Percentiles rank a stretch among this genome's conserved stretches.
Conservation (phyloP, 805 yeast genomes). For the Candida xyloterini region DNA sequence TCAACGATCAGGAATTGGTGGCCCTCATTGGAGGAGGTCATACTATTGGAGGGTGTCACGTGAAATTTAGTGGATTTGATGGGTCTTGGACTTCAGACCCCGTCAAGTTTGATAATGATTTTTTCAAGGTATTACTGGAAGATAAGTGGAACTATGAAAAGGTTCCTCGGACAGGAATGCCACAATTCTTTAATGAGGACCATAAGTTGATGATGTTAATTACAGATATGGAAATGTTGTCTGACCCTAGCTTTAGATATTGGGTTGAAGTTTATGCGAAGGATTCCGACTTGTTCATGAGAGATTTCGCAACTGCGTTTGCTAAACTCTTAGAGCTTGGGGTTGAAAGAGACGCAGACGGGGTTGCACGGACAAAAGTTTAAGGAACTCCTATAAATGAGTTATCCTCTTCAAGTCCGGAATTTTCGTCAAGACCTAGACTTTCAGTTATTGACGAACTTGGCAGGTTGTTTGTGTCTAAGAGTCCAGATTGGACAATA, state of each 20-base stretch:
- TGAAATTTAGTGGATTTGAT: slow-evolving; percentile 46
- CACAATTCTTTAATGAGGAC: slow-evolving; percentile 38
- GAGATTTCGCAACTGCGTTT: slow-evolving; percentile 65
- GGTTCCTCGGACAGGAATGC: slow-evolving; percentile 42
- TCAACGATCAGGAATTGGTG: slow-evolving; percentile 69
- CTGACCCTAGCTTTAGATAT: slow-evolving; percentile 54
- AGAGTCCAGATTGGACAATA: slow-evolving; percentile 43
- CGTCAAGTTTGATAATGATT: slow-evolving; percentile 40
- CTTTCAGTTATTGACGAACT: slow-evolving; percentile 44
- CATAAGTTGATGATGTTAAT: slow-evolving; percentile 76
- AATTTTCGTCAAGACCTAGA: slow-evolving; percentile 51
- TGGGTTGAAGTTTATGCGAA: slow-evolving; percentile 69
- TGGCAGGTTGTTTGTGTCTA: slow-evolving; percentile 55
- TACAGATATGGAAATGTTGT: slow-evolving; percentile 64
- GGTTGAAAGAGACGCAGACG: slow-evolving; percentile 34
- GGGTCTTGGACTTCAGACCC: slow-evolving; percentile 48
- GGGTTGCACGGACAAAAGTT: slow-evolving; percentile 29
- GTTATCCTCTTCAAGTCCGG: slow-evolving; percentile 48
- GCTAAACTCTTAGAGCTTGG: slow-evolving; percentile 55
- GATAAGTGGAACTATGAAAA: slow-evolving; percentile 40
- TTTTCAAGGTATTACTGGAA: slow-evolving; percentile 44
- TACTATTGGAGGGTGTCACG: slow-evolving; percentile 73
- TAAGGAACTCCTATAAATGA: slow-evolving; percentile 24
- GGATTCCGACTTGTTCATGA: slow-evolving; percentile 59
- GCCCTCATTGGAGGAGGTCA: slow-evolving; percentile 77